Base-by-base conservation (phyloP, 768 basidiomycete species). In the Tulasnella sp. region DNA sequence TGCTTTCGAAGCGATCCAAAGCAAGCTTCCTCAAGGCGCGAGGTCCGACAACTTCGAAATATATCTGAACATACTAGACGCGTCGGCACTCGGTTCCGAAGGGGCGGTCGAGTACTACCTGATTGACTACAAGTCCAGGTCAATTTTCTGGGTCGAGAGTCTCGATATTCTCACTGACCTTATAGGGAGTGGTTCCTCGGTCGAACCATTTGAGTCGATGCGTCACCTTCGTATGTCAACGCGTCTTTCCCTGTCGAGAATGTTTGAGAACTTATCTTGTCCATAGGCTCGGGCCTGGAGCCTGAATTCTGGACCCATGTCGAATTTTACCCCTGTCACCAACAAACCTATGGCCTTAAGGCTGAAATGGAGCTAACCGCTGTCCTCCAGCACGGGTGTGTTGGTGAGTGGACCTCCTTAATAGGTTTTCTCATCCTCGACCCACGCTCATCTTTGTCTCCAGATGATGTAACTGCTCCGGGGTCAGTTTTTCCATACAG, bases 401-500 rank as follows among this genome's bases (percentile, higher is more conserved):
- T 37, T 37, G 37, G 37, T 37, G 6, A 37, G 37, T 6, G 37
- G 37, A 2, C 37, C 37, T 37, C 37, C 37, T 37, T 37, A 6
- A 6, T 37, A 37, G 37, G 6, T 37, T 37, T 6, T 37, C 37
- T 37, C 37, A 37, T 37, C 22, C 6, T 34, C 14, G 28, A 40
- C 76, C 7, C 9, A 50, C 20, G 31, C 20, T n/a, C 76, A 41
- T 11, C 20, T 18, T 58, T 28, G 41, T 3, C 46, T 50, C 20
- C 20, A 77, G 76, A 77, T 48, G 76, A 77, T 50, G 7, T 20
- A 3, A 77, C 44, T 50, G 41, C 44, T 44, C 76, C 76, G 2
- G 31, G 46, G 16, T 77, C 76, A 9, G 46, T 46, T n/a, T 41
- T 37, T 20, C 76, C 76, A 14, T 77, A 77, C 28, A 58, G 76